These are phyloP conservation scores for Aspergillus clavatus DNA, from an alignment of 2,329 filamentous ascomycete genomes.

Conservation along the genomic window DNA sequence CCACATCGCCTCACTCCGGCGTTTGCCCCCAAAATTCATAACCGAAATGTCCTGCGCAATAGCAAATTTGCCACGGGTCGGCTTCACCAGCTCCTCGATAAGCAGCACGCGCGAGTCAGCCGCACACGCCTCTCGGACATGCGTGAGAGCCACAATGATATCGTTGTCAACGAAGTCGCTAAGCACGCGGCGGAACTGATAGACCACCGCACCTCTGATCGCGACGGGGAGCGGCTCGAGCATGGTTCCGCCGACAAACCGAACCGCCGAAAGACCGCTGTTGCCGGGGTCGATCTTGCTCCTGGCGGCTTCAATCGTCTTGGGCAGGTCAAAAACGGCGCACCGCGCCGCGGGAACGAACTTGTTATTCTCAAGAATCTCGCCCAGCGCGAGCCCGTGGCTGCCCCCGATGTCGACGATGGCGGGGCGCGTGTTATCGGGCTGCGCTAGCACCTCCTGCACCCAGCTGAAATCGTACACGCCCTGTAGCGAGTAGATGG, in stretches of 20 bases:
- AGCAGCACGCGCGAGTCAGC: not conserved
- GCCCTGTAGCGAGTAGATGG: not conserved
- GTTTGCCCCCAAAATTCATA: constrained; percentile 4
- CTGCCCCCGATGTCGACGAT: constrained; percentile 2
- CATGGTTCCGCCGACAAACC: too few relatives aligned
- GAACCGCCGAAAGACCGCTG: too few relatives aligned
- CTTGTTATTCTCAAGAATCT: not conserved
- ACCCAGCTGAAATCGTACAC: constrained; percentile 1
- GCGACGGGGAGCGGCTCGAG: too few relatives aligned
- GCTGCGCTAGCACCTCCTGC: not conserved
- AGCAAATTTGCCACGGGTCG: not conserved
- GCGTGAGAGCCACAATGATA: not conserved
- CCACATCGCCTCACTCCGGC: constrained; percentile 1
- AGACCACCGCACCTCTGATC: constrained; percentile 1
- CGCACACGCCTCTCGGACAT: not conserved
- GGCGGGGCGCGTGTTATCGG: not conserved
- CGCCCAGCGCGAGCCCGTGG: constrained; percentile 1
- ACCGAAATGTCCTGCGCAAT: constrained; percentile 1
- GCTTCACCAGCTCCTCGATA: not conserved
- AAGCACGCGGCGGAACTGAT: constrained; percentile 1
- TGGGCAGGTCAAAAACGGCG: not conserved
- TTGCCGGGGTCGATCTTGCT: not conserved
- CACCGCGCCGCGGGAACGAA: not conserved
- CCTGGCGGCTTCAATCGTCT: not conserved
- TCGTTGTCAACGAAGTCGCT: constrained; percentile 1